Percentiles rank a stretch among this genome's conserved stretches.
Evolutionary conservation across 164 flowering plant genomes (phyloP).

Genomic region (Macadamia tetraphylla): DNA sequence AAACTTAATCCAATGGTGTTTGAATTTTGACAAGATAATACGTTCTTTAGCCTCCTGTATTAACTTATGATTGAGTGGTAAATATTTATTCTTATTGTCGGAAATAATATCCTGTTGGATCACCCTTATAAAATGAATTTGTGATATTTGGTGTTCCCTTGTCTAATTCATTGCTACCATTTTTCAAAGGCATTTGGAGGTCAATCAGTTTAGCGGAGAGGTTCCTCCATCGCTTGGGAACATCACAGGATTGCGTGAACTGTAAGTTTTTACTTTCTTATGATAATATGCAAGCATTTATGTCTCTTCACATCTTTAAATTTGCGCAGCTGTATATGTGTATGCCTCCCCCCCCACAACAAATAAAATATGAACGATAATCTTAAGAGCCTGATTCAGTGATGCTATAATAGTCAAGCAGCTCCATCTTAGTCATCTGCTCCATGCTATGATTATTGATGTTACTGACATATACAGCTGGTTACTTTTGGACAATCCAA

Average conservation of each 20-base stretch:
- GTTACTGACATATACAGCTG: not conserved
- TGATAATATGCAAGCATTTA: not conserved
- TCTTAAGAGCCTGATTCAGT: not conserved
- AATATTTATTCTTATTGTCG: not conserved
- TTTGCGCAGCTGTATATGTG: too few species aligned
- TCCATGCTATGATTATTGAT: not conserved
- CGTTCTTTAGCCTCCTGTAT: too few species aligned
- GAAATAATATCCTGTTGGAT: not conserved
- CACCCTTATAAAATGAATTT: not conserved
- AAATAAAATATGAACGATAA: not conserved
- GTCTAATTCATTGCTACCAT: conserved; percentile 9
- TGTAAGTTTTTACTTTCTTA: conserved; percentile 46
- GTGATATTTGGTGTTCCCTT: not conserved
- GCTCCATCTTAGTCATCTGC: not conserved
- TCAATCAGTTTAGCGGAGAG: conserved; percentile 56
- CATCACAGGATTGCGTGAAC: conserved; percentile 42
- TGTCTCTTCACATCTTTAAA: not conserved
- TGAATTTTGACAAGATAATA: too few species aligned
- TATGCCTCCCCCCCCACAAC: too few species aligned
- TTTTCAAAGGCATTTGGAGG: conserved; percentile 58
- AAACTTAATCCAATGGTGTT: too few species aligned
- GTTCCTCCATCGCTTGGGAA: conserved; percentile 56
- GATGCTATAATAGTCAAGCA: not conserved
- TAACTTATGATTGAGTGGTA: not conserved
- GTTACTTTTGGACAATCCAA: not conserved